A percentile compares a stretch with the other conserved stretches of the same genome.
Conservation (phyloP, 2,329 filamentous ascomycete species). For the Fusarium gaditjirri region DNA sequence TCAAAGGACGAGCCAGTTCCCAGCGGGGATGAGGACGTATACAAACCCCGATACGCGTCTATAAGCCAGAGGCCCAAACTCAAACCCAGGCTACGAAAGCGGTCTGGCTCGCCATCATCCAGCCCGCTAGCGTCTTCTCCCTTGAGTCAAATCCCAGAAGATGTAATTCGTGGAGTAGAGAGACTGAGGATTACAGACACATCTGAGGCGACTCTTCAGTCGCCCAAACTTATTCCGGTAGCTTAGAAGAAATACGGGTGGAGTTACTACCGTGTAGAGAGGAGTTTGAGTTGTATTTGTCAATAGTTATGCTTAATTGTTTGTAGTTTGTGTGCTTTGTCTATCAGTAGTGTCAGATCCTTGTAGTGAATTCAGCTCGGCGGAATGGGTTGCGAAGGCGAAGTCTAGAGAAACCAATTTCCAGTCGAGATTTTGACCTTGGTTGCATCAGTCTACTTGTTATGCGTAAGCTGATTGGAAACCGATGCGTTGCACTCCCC, state of each 20-base stretch:
- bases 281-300: background rate
- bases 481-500: no score
- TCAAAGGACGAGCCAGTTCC: background rate
- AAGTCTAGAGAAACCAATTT: background rate
- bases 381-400: no score
- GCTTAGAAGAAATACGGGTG: background rate
- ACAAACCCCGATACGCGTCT: background rate
- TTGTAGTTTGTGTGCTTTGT: background rate
- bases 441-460: background rate
- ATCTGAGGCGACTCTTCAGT: background rate
- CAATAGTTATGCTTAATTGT: background rate
- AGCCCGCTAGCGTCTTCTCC: background rate
- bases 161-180: background rate
- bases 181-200: background rate
- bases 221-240: background rate
- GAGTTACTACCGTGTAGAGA: background rate
- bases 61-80: background rate
- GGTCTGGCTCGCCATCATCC: background rate
- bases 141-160: background rate
- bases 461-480: no score
- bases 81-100: background rate
- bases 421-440: background rate
- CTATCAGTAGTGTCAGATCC: background rate
- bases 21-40: background rate
- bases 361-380: background rate